Base-by-base conservation (phyloP, 306 rosid species). In the Astragalus membranaceus region DNA sequence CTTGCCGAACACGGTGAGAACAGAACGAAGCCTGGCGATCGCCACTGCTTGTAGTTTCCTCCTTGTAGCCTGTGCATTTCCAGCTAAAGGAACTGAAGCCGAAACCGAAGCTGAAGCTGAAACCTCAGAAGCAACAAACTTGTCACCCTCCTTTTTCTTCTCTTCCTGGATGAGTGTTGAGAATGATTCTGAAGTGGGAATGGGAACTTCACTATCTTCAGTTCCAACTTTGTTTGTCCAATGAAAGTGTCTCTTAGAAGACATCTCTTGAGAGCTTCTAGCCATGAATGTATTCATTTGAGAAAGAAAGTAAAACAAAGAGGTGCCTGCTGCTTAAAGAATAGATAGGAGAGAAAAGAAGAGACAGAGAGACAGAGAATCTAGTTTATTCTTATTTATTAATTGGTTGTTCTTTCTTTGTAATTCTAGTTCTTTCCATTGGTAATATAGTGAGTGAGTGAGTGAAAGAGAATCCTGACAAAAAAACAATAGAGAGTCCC, bases 161-260 rank as follows among this genome's bases (percentile, higher is more conserved):
- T 75, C 79, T 17, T 85, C 64, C 36, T 68, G 53, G 0, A 73
- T 15, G 58, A 71, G 37, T 44, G 74, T 79, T 5, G 86, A 58
- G 70, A 80, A 70, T 30, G 92, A 66, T 41, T 83, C 78, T 46
- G 88, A 60, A 61, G 83, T 75, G 63, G 70, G 82, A 51, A 35
- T 75, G 66, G 70, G 82, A 51, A 35, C 71, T 26, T 78, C 83
- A 10, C 62, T 78, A n/a, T 88, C 96, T 82, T 87, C 89, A 33
- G 77, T 77, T 8, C 87, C 89, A 42, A 88, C 91, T 70, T 91
- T 88, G 66, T 83, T 87, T 10, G 93, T 87, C 91, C 93, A 88
- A 82, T 87, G 88, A 87, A 84, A 91, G 87, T 91, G 96, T 61
- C 97, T 82, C 82, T 83, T 87, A 57, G 97, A 91, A 60, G 92